phyloP scores from a whole-genome alignment of 2,329 filamentous ascomycete genomes.

The Fusarium chaquense region DNA sequence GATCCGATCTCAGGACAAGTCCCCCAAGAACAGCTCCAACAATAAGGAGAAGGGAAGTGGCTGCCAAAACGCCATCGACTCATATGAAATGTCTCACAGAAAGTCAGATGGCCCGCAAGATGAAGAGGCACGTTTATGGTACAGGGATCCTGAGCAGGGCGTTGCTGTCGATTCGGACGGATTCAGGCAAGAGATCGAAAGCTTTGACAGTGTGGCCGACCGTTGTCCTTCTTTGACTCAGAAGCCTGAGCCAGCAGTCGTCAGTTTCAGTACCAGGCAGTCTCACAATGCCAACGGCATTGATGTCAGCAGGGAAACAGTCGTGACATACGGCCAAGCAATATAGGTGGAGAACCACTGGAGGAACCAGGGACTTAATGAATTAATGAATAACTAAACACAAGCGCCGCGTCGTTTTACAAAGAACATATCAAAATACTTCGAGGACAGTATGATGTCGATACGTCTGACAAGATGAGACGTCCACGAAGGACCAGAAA shows the following conservation, averaged over 20 bases:
- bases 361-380: not conserved
- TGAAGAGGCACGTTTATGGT: slow-evolving; percentile 44
- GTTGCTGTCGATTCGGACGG: slow-evolving; percentile 20
- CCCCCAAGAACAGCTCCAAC: slow-evolving; percentile 29
- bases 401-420: slow-evolving; percentile 28
- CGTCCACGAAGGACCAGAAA: slow-evolving; percentile 3
- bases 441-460: slow-evolving; percentile 9
- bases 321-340: slow-evolving; percentile 38
- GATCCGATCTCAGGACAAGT: slow-evolving; percentile 42
- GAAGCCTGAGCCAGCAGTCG: slow-evolving; percentile 34
- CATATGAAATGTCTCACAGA: slow-evolving; percentile 45
- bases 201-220: slow-evolving; percentile 39
- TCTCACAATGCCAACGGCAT: slow-evolving; percentile 37
- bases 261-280: slow-evolving; percentile 38
- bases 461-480: not conserved
- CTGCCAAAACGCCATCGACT: slow-evolving; percentile 24
- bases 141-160: slow-evolving; percentile 11
- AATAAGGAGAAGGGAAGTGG: slow-evolving; percentile 36
- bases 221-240: slow-evolving; percentile 17
- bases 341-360: not conserved
- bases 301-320: slow-evolving; percentile 45
- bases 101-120: slow-evolving; percentile 35
- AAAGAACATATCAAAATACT: slow-evolving; percentile 4
- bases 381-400: not conserved
- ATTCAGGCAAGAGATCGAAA: slow-evolving; percentile 39